phyloP scores from a whole-genome alignment of 2,329 filamentous ascomycete species.

The Penicillium italicum region DNA sequence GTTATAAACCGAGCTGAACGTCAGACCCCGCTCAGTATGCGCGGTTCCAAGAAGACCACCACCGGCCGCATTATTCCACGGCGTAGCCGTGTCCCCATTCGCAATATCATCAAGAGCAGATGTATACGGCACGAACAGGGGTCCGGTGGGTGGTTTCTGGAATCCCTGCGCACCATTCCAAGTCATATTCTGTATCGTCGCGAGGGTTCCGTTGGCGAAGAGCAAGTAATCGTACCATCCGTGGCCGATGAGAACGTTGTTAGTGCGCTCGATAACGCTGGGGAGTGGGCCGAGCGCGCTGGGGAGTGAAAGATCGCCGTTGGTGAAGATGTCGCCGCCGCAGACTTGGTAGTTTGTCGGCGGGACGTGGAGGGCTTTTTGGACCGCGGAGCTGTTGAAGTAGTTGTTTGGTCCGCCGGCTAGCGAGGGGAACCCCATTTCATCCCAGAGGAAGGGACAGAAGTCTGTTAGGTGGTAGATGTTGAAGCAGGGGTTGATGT shows the following conservation, averaged over 20 bases:
- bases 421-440: constrained; percentile 65
- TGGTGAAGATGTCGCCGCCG: constrained; percentile 39
- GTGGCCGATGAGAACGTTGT: constrained; percentile 71
- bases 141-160: constrained; percentile 55
- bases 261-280: constrained; percentile 67
- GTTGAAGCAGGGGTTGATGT: constrained; percentile 73
- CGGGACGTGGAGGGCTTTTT: constrained; percentile 61
- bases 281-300: constrained; percentile 50
- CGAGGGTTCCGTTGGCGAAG: constrained; percentile 64
- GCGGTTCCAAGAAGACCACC: constrained; percentile 66
- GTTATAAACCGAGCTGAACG: constrained; percentile 61
- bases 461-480: constrained; percentile 69
- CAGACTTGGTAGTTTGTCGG: constrained; percentile 43
- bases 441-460: constrained; percentile 66
- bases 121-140: constrained; percentile 68
- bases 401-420: constrained; percentile 61
- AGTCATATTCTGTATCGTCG: constrained; percentile 77
- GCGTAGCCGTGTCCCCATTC: constrained; percentile 46
- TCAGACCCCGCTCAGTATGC: constrained; percentile 72
- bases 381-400: constrained; percentile 67
- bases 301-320: constrained; percentile 49
- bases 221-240: constrained; percentile 68
- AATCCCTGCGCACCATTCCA: constrained; percentile 72
- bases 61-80: constrained; percentile 44
- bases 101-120: constrained; percentile 18